Conservation (phyloP, 2,329 filamentous ascomycete species). For the Cladophialophora psammophila region DNA sequence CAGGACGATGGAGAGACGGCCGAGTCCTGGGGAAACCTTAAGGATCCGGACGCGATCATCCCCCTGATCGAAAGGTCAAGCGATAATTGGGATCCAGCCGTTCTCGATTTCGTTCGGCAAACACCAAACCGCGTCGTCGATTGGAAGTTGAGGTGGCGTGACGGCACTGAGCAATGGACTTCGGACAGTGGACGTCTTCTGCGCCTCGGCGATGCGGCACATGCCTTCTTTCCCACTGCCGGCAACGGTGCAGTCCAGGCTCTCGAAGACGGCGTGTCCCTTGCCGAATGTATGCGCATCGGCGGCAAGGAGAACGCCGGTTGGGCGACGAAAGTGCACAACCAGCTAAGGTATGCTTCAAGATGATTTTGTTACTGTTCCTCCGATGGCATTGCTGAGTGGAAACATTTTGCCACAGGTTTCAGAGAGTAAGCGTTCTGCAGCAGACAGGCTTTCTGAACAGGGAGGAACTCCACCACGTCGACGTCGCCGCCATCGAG, state of each 20-base stretch:
- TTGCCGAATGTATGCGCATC: constrained; percentile 51
- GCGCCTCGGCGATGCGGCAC: constrained; percentile 60
- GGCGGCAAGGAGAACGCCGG: constrained; percentile 37
- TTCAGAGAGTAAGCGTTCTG: constrained; percentile 19
- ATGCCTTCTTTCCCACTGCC: constrained; percentile 61
- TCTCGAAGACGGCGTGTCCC: constrained; percentile 60
- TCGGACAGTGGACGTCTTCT: constrained; percentile 47
- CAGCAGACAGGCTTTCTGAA: constrained; percentile 23
- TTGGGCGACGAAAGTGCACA: constrained; percentile 23
- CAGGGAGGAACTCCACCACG: constrained; percentile 16
- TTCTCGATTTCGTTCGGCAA: constrained; percentile 17
- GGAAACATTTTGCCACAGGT: constrained; percentile 9
- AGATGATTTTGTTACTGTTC: too few relatives aligned
- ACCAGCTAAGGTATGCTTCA: constrained; percentile 20
- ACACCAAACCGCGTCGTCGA: constrained; percentile 12
- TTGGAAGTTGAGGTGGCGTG: constrained; percentile 24
- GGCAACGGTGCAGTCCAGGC: constrained; percentile 64
- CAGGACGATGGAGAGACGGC: constrained; percentile 9
- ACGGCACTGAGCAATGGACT: constrained; percentile 13
- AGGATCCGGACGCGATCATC: constrained; percentile 1
- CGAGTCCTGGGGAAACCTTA: constrained; percentile 21
- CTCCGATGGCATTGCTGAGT: not conserved
- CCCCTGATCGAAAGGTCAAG: constrained; percentile 5
- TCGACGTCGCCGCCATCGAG: constrained; percentile 4
- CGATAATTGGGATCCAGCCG: constrained; percentile 19